Evolutionary conservation across 2,329 filamentous ascomycete genomes (phyloP), one percentile per base, ranked within the genome.

Genomic region (Lojkania enalia): DNA sequence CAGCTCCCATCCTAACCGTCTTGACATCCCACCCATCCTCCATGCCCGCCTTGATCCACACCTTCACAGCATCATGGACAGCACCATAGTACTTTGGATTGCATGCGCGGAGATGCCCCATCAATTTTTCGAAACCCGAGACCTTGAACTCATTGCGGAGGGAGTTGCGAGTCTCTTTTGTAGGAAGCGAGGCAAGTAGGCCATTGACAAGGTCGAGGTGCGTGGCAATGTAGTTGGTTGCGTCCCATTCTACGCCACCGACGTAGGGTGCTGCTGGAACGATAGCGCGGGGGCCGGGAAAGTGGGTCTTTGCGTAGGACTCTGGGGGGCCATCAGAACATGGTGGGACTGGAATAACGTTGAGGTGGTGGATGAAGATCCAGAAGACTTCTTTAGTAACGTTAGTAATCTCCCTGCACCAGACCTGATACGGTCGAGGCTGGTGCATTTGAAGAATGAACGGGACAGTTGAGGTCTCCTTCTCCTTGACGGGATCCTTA

Each of bases 321-420:
- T 49, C 51, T 11, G 49, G 13, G 20, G 46, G 35, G 14, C 38
- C 46, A 11, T 61, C 58, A 1, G 46, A 38, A 0, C 52, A 44
- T 18, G 57, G 50, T 1, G 85, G 81, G 23, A 88, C 70, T 16
- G 89, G 80, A 27, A 97, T 81, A 35, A 96, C 85, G 60, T 97
- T 97, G 46, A 95, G 77, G 57, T 95, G 88, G 71, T 97, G 92
- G 42, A 97, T 78, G 74, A 97, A 99, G 66, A 97, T 97, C 92
- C 92, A 99, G 67, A 99, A 99, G 20, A 97, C 92, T 69, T 99
- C 92, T 70, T 96, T 96, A 31, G 91, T 96, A 36, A 97, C 92
- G 59, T 88, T 91, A 48, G 86, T 85, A 14, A 92, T 84, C 71
- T 99, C 94, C 69, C 91, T 94, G 72, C 86, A 90, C 92, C 92